Conservation (phyloP, 768 basidiomycete species). For the Mrakia blollopis region DNA sequence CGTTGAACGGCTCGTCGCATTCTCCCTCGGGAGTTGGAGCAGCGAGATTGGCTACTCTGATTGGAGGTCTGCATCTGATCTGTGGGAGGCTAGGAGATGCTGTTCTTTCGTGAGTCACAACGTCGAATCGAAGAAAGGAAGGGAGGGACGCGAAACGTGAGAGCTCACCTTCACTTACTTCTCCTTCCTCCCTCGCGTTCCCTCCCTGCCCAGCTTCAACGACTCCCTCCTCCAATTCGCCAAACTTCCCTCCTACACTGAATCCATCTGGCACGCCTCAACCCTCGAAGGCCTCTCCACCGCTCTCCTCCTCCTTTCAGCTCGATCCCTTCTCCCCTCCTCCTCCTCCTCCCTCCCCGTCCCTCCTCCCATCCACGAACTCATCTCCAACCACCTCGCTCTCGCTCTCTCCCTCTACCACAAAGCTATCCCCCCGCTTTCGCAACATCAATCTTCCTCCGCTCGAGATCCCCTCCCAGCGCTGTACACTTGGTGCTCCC, state of each 20-base stretch:
- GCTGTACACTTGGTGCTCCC: constrained; percentile 23
- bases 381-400: constrained; percentile 18
- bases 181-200: too few species aligned
- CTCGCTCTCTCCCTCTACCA: constrained; percentile 27
- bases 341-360: background rate
- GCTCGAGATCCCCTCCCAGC: constrained; percentile 9
- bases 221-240: constrained; percentile 71
- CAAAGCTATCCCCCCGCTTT: background rate
- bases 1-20: background rate
- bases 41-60: constrained; percentile 77
- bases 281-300: constrained; percentile 81
- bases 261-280: constrained; percentile 77
- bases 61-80: constrained; percentile 81
- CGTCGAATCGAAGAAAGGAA: too few species aligned
- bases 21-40: constrained; percentile 56
- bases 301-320: constrained; percentile 45
- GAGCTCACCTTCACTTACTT: constrained; percentile 19
- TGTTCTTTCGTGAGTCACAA: constrained; percentile 59
- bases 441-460: background rate
- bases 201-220: constrained; percentile 58
- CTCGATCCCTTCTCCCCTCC: background rate
- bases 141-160: background rate
- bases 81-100: constrained; percentile 83
- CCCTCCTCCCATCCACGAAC: constrained; percentile 5
- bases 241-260: constrained; percentile 11